phyloP scores from a whole-genome alignment of 352 stramenopile species.

The Peronospora farinosa region DNA sequence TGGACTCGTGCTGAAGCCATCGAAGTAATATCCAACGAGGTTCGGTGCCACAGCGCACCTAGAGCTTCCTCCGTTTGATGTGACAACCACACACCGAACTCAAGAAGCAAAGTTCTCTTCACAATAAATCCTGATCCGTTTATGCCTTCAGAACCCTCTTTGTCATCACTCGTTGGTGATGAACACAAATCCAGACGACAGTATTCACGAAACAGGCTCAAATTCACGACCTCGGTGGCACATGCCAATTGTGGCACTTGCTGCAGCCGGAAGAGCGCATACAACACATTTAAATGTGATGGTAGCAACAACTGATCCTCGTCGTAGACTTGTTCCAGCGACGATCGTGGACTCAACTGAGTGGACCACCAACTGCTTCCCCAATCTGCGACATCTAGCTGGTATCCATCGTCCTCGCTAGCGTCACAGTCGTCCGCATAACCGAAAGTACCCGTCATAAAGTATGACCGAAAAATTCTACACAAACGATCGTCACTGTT shows the following conservation, averaged over 20 bases:
- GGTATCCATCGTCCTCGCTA: conserved; percentile 10
- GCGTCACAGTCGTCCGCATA: conserved; percentile 20
- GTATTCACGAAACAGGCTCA: conserved; percentile 40
- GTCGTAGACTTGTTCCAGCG: conserved; percentile 26
- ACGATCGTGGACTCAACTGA: conserved; percentile 22
- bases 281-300: conserved; percentile 42
- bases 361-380: conserved; percentile 33
- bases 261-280: conserved; percentile 50
- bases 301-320: conserved; percentile 35
- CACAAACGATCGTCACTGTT: conserved; percentile 27
- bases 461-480: conserved; percentile 31
- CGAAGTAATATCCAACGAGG: conserved; percentile 27
- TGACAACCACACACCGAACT: conserved; percentile 39
- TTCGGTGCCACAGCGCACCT: conserved; percentile 32
- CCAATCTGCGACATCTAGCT: conserved; percentile 22
- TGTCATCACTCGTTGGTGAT: conserved; percentile 1
- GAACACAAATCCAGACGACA: conserved; percentile 7
- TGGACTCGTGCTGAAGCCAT: conserved; percentile 32
- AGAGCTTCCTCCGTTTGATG: conserved; percentile 43
- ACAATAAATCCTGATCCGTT: conserved; percentile 8
- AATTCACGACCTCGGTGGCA: conserved; percentile 33
- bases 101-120: conserved; percentile 8
- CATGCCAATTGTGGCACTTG: conserved; percentile 35
- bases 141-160: background rate
- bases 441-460: conserved; percentile 8